Evolutionary conservation across 345 rosid genomes (phyloP).

Genomic region (Boechera retrofracta): DNA sequence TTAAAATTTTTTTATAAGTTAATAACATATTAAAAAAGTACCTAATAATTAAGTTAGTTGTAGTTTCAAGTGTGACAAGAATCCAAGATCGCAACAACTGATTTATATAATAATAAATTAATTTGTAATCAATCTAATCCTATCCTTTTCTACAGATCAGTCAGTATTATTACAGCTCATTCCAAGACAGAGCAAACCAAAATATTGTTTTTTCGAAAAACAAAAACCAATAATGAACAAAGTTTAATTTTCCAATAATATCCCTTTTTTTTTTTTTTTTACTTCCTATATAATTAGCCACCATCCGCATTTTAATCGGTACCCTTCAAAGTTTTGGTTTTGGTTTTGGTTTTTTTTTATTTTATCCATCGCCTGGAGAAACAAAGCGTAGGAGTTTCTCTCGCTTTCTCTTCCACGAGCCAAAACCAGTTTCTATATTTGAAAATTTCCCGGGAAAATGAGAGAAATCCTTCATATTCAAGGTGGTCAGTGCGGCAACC

Average conservation of each 20-base stretch:
- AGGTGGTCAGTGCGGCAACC: constrained; percentile 95
- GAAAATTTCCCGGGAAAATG: constrained; percentile 50
- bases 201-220: not conserved
- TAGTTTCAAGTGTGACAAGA: constrained; percentile 17
- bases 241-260: constrained; percentile 12
- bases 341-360: not conserved
- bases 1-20: not conserved
- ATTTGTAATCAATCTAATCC: constrained; percentile 27
- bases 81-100: constrained; percentile 27
- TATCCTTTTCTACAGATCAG: constrained; percentile 23
- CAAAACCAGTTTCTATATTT: constrained; percentile 13
- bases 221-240: too few species aligned
- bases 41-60: constrained; percentile 15
- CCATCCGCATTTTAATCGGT: constrained; percentile 6
- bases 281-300: not conserved
- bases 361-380: constrained; percentile 6
- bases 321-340: constrained; percentile 13
- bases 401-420: not conserved
- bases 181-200: constrained; percentile 24
- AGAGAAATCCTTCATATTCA: constrained; percentile 93
- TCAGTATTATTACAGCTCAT: constrained; percentile 31
- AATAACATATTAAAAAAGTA: not conserved
- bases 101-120: not conserved
- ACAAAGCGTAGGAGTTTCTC: not conserved
- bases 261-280: not conserved